Evolutionary conservation across 768 basidiomycete species (phyloP).

Genomic region (Omphalotus guepiniiformis): DNA sequence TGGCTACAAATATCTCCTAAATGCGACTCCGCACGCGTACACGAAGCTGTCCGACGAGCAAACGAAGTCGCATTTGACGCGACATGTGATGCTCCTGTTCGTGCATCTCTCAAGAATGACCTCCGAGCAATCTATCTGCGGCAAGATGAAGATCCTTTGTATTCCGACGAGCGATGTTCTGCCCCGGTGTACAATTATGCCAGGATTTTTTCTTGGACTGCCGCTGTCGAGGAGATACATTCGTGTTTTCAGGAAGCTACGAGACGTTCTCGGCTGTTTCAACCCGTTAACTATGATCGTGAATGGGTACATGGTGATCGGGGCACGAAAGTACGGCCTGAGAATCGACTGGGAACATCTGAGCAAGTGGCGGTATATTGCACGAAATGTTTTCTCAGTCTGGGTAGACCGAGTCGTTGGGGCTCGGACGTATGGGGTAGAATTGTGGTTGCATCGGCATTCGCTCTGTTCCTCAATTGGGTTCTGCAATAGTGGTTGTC

Average conservation of each 20-base stretch:
- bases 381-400: not conserved
- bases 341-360: conserved; percentile 16
- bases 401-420: conserved; percentile 14
- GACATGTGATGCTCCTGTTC: conserved; percentile 9
- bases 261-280: conserved; percentile 7
- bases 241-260: conserved; percentile 9
- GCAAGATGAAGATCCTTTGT: conserved; percentile 4
- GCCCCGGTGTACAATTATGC: conserved; percentile 21
- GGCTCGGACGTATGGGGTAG: conserved; percentile 20
- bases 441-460: conserved; percentile 25
- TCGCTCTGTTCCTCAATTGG: conserved; percentile 29
- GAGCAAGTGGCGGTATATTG: conserved; percentile 20
- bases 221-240: conserved; percentile 14
- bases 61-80: conserved; percentile 24
- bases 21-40: conserved; percentile 29
- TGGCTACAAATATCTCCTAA: conserved; percentile 39
- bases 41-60: conserved; percentile 23
- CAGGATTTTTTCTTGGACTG: conserved; percentile 14
- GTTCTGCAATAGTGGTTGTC: conserved; percentile 22
- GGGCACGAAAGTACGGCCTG: not conserved
- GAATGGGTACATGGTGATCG: conserved; percentile 5
- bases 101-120: conserved; percentile 1
- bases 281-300: conserved; percentile 9
- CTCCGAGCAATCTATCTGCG: conserved; percentile 6
- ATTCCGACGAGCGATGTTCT: conserved; percentile 16